A percentile compares a stretch with the other conserved stretches of the same genome.
Evolutionary conservation across 371 early-diverging fungal species (phyloP).

Genomic region (Mortierella sp.): DNA sequence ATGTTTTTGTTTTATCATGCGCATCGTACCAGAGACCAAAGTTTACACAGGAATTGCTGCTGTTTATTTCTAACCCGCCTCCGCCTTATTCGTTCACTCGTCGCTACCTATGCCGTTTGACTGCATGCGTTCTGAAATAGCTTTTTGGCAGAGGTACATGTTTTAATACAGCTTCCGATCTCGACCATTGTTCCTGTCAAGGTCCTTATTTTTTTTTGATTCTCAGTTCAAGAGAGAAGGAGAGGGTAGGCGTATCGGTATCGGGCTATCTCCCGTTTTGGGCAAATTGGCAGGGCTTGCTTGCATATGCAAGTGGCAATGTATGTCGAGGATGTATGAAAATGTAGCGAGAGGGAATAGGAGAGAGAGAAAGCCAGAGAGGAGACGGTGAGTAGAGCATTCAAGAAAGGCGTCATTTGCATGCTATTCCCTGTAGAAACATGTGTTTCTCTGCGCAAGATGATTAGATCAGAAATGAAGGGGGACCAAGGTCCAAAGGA

Average conservation of each 20-base stretch:
- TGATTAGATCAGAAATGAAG: not conserved
- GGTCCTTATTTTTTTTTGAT: not conserved
- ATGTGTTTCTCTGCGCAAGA: not conserved
- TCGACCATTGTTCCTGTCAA: not conserved
- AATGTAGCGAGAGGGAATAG: too few relatives aligned
- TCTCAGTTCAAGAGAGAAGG: not conserved
- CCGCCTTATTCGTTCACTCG: not conserved
- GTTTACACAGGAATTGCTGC: too few relatives aligned
- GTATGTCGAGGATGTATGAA: not conserved
- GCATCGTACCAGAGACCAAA: not conserved
- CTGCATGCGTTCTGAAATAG: slow-evolving; percentile 5
- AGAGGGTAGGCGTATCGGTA: not conserved
- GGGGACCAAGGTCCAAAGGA: not conserved
- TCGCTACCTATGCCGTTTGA: not conserved
- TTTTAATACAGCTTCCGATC: not conserved
- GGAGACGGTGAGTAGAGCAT: not conserved
- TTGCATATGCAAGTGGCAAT: not conserved
- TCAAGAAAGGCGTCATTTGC: not conserved
- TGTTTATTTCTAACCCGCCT: slow-evolving; percentile 8
- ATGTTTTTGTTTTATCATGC: not conserved
- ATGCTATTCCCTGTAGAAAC: not conserved
- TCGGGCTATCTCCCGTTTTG: not conserved
- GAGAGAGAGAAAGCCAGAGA: not conserved
- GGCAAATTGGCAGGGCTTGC: not conserved
- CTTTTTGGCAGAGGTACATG: not conserved